Percentiles rank a stretch among this genome's conserved stretches.
These are phyloP conservation scores for Cyphellophora attinorum DNA, from an alignment of 2,329 filamentous ascomycete genomes.

Conservation along the genomic window DNA sequence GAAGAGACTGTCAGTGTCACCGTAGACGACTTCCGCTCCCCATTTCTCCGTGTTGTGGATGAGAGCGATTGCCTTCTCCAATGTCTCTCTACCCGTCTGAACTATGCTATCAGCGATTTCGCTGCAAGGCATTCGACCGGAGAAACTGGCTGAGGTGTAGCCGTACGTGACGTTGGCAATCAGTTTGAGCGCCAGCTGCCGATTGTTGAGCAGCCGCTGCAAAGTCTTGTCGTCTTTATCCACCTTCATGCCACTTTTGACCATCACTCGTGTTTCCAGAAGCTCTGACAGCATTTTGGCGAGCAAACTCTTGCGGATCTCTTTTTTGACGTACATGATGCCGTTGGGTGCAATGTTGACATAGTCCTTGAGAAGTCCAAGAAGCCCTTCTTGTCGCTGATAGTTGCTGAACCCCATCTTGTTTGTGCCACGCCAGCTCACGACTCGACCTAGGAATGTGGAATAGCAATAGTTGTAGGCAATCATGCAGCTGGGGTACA, in stretches of 20 bases:
- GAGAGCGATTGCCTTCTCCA: constrained; percentile 84
- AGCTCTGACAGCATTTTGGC: constrained; percentile 97
- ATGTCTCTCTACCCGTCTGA: constrained; percentile 85
- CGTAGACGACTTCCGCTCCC: constrained; percentile 95
- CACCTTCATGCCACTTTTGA: constrained; percentile 91
- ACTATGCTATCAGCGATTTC: constrained; percentile 98
- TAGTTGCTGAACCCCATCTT: constrained; percentile 95
- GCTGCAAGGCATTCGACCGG: constrained; percentile 92
- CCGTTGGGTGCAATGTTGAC: constrained; percentile 93
- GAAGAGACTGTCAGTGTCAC: constrained; percentile 93
- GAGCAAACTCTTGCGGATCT: constrained; percentile 78
- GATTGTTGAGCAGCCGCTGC: constrained; percentile 82
- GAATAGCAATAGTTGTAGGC: constrained; percentile 99
- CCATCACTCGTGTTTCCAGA: constrained; percentile 91
- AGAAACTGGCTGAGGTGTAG: constrained; percentile 94
- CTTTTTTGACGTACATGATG: constrained; percentile 84
- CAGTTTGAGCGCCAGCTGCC: constrained; percentile 86
- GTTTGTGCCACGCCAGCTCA: constrained; percentile 78
- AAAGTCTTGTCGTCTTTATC: constrained; percentile 84
- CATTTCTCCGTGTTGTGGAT: constrained; percentile 83
- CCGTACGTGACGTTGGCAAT: constrained; percentile 99
- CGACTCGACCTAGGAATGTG: constrained; percentile 80
- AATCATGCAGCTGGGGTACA: constrained; percentile 98
- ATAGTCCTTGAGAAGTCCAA: constrained; percentile 70
- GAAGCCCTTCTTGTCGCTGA: constrained; percentile 61